Evolutionary conservation across 306 rosid genomes (phyloP).

Genomic region (Quercus variabilis): DNA sequence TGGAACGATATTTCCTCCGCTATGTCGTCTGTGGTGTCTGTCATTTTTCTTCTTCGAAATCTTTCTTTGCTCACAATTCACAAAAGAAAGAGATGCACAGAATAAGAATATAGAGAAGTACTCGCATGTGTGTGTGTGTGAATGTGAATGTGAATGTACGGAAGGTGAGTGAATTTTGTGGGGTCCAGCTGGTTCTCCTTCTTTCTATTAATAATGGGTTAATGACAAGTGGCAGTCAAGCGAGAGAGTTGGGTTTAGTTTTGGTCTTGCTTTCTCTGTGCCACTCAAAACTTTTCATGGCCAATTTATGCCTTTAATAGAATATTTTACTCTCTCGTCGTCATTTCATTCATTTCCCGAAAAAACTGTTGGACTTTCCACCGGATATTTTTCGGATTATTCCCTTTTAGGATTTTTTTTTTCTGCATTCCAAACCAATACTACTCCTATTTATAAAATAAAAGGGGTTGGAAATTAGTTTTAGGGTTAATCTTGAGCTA

Average conservation of each 20-base stretch:
- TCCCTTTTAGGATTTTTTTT: no score
- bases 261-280: background rate
- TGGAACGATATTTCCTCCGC: conserved; percentile 94
- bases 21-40: conserved; percentile 89
- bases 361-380: no score
- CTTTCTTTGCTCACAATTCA: background rate
- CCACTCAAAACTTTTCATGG: background rate
- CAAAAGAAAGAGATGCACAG: background rate
- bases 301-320: no score
- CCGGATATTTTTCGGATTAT: no score
- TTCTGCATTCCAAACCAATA: no score
- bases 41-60: conserved; percentile 37
- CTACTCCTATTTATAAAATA: no score
- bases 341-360: no score
- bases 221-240: conserved; percentile 37
- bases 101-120: background rate
- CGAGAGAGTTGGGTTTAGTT: conserved; percentile 11
- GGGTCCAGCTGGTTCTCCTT: background rate
- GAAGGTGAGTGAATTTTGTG: background rate
- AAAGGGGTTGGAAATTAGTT: no score
- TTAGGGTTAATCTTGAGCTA: no score
- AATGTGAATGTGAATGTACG: background rate
- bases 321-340: no score
- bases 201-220: background rate
- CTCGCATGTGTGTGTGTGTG: background rate